Evolutionary conservation across 352 stramenopile genomes (phyloP).

Genomic region (Pythium aphanidermatum): DNA sequence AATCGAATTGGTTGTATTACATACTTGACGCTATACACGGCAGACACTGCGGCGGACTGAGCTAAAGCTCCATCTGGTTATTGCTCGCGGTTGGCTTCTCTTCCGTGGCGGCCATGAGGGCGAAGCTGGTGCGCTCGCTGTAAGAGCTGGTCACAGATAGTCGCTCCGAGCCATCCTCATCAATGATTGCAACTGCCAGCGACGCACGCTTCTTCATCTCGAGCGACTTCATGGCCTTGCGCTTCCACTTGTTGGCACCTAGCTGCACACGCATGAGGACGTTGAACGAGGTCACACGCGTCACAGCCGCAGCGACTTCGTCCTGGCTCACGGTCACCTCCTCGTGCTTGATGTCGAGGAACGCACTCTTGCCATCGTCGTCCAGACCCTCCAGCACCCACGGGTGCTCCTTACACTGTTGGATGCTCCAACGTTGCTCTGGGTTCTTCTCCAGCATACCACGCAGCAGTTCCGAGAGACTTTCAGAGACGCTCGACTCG

Average conservation of each 20-base stretch:
- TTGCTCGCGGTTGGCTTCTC: not conserved
- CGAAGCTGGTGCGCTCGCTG: constrained; percentile 13
- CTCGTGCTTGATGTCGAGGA: constrained; percentile 44
- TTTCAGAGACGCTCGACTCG: constrained; percentile 24
- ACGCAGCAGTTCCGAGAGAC: constrained; percentile 38
- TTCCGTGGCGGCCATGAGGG: not conserved
- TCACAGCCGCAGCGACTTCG: constrained; percentile 65
- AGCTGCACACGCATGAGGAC: constrained; percentile 76
- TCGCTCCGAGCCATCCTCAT: constrained; percentile 8
- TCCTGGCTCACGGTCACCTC: constrained; percentile 49
- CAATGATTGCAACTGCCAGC: constrained; percentile 8
- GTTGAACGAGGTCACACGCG: constrained; percentile 63
- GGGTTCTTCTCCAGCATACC: constrained; percentile 74
- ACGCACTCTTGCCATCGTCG: constrained; percentile 28
- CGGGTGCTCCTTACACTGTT: constrained; percentile 58
- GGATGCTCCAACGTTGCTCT: constrained; percentile 57
- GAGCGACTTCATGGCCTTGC: constrained; percentile 56
- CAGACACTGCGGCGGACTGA: too few relatives aligned
- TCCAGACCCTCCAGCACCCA: constrained; percentile 62
- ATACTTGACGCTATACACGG: too few relatives aligned
- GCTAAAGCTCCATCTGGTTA: constrained; percentile 21
- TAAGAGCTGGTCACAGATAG: not conserved
- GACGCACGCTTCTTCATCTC: constrained; percentile 23
- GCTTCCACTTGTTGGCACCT: constrained; percentile 71
- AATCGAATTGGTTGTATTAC: too few relatives aligned